Percentiles rank a stretch among this genome's conserved stretches.
These are phyloP conservation scores for Seminavis robusta DNA, from an alignment of 108 stramenopile species.

Conservation along the genomic window DNA sequence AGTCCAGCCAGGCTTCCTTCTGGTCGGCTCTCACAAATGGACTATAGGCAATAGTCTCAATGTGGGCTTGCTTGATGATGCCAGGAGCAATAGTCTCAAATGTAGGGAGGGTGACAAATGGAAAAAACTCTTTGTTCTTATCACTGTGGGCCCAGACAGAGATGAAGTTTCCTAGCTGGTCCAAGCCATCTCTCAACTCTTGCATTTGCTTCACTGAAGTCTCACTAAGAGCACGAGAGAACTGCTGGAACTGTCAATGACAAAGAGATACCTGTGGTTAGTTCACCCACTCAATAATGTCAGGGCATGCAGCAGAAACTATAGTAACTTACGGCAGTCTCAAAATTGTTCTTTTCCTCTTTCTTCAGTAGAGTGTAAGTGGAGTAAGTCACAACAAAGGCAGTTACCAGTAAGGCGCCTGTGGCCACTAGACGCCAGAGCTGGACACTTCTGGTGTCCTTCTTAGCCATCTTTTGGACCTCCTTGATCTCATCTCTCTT, in stretches of 20 bases:
- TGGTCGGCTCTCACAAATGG: constrained; percentile 3
- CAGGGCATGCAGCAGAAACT: no score
- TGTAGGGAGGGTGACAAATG: constrained; percentile 10
- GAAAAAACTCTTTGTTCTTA: constrained; percentile 3
- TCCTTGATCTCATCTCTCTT: constrained; percentile 1
- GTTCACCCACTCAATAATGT: no score
- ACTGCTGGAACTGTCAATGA: no score
- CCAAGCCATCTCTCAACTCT: no score
- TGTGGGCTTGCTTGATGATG: neutral
- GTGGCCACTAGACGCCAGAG: neutral
- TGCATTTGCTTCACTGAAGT: no score
- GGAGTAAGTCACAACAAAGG: neutral
- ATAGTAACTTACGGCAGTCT: neutral
- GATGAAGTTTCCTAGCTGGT: no score
- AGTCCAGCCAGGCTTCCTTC: constrained; percentile 3
- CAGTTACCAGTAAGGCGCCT: neutral
- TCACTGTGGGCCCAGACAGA: no score
- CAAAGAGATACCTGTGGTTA: no score
- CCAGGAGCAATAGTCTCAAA: constrained; percentile 3
- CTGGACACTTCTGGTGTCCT: neutral
- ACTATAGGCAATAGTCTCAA: constrained; percentile 1
- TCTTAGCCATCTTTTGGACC: neutral
- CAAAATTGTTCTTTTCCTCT: constrained; percentile 1
- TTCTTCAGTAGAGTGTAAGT: neutral
- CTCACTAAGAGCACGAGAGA: no score